Evolutionary conservation across 169 alveolate species (phyloP).

Genomic region (Cryptosporidium tyzzeri): DNA sequence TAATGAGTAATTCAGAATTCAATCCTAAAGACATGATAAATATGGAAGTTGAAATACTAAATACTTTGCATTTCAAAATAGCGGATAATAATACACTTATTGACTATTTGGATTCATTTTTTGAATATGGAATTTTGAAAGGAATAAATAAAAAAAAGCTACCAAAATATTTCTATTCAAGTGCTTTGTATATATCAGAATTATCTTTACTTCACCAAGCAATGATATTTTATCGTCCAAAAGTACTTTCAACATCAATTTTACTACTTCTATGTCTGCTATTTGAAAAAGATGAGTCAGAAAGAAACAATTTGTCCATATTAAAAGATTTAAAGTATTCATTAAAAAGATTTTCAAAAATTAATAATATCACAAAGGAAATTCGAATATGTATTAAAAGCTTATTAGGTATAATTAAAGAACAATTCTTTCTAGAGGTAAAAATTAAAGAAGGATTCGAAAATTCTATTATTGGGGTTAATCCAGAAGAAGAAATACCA

Average conservation of each 20-base stretch:
- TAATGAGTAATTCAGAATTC: slow-evolving; percentile 71
- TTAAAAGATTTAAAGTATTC: slow-evolving; percentile 28
- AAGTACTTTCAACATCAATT: slow-evolving; percentile 44
- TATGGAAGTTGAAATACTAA: slow-evolving; percentile 61
- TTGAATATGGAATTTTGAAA: slow-evolving; percentile 5
- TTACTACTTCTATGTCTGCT: slow-evolving; percentile 31
- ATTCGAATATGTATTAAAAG: slow-evolving; percentile 26
- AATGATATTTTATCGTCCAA: slow-evolving; percentile 23
- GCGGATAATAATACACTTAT: slow-evolving; percentile 23
- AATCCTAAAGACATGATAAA: slow-evolving; percentile 69
- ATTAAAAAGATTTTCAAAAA: slow-evolving; percentile 22
- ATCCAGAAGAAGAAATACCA: slow-evolving; percentile 36
- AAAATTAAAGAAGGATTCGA: slow-evolving; percentile 7
- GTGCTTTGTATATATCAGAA: slow-evolving; percentile 66
- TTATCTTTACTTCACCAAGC: slow-evolving; percentile 57
- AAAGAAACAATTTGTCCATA: neutral
- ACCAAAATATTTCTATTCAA: slow-evolving; percentile 44
- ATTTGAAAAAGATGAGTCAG: slow-evolving; percentile 50
- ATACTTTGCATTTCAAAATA: slow-evolving; percentile 62
- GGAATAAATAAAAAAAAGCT: slow-evolving; percentile 8
- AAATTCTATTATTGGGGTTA: neutral
- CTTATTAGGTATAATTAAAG: slow-evolving; percentile 48
- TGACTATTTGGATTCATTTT: slow-evolving; percentile 61
- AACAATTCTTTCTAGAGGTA: slow-evolving; percentile 56
- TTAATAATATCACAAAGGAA: slow-evolving; percentile 9